These are phyloP conservation scores for Chalciporus piperatus DNA, from an alignment of 768 basidiomycete genomes.

Conservation along the genomic window DNA sequence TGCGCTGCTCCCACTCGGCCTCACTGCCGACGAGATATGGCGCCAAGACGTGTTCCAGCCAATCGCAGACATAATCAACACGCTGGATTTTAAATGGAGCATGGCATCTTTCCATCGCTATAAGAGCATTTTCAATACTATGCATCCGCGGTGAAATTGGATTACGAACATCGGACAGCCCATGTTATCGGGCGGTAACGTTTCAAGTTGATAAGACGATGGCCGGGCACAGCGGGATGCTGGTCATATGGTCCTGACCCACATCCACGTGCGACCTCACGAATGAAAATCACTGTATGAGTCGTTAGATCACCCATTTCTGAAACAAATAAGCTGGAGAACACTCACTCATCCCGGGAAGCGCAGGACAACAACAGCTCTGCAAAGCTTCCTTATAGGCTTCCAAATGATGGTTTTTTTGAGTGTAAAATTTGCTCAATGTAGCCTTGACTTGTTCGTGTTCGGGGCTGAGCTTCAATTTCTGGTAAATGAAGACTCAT, in stretches of 20 bases:
- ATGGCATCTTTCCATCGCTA: slow-evolving; percentile 49
- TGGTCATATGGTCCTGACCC: slow-evolving; percentile 28
- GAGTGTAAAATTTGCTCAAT: slow-evolving; percentile 24
- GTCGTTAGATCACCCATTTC: slow-evolving; percentile 1
- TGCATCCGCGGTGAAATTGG: background rate
- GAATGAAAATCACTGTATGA: slow-evolving; percentile 29
- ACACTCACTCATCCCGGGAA: slow-evolving; percentile 31
- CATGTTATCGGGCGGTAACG: slow-evolving; percentile 38
- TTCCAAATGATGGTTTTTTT: slow-evolving; percentile 25
- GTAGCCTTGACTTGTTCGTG: slow-evolving; percentile 20
- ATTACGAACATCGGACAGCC: slow-evolving; percentile 39
- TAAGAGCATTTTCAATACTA: background rate
- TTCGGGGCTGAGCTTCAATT: slow-evolving; percentile 23
- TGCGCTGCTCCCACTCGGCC: slow-evolving; percentile 25
- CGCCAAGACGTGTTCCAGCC: slow-evolving; percentile 37
- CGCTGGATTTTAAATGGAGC: slow-evolving; percentile 39
- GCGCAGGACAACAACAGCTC: slow-evolving; percentile 27
- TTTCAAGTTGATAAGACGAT: slow-evolving; percentile 37
- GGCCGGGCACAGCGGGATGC: slow-evolving; percentile 25
- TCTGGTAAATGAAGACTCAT: slow-evolving; percentile 7
- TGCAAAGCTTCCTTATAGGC: slow-evolving; percentile 32
- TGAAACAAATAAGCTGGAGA: background rate
- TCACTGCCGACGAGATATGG: slow-evolving; percentile 27
- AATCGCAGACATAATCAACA: slow-evolving; percentile 35
- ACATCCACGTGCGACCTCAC: slow-evolving; percentile 32